Evolutionary conservation across 2,329 filamentous ascomycete species (phyloP).

Genomic region (Didymella sp.): DNA sequence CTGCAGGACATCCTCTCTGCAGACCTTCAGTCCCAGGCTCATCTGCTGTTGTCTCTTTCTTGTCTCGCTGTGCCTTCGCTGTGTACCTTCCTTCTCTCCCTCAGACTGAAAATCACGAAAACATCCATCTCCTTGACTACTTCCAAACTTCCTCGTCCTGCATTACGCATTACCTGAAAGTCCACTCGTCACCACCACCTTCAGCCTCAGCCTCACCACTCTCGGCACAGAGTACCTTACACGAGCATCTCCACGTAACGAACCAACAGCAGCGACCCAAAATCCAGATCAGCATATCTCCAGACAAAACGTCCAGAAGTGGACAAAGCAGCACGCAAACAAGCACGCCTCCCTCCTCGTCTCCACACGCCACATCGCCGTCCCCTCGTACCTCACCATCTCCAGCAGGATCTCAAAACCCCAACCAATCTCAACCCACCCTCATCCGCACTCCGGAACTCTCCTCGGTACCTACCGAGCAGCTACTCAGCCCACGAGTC

Average conservation of each 20-base stretch:
- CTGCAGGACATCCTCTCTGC: neutral
- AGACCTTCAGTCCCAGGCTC: neutral
- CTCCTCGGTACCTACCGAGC: neutral
- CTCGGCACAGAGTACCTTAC: no score
- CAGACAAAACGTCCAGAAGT: no score
- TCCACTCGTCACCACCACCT: neutral
- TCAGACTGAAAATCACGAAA: neutral
- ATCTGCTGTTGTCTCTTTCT: no score
- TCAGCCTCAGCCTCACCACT: neutral
- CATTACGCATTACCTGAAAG: no score
- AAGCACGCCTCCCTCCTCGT: no score
- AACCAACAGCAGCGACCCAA: no score
- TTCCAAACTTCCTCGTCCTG: neutral
- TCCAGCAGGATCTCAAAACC: no score
- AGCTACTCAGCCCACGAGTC: neutral
- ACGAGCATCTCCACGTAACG: no score
- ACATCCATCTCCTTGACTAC: neutral
- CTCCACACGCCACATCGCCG: no score
- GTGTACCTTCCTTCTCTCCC: neutral
- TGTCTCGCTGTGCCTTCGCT: neutral
- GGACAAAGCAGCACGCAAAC: no score
- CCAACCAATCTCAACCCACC: neutral
- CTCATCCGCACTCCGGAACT: neutral
- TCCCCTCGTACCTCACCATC: no score
- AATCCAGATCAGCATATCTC: no score